Evolutionary conservation across 139 green algal species (phyloP).

Genomic region (Medakamo hakoo): DNA sequence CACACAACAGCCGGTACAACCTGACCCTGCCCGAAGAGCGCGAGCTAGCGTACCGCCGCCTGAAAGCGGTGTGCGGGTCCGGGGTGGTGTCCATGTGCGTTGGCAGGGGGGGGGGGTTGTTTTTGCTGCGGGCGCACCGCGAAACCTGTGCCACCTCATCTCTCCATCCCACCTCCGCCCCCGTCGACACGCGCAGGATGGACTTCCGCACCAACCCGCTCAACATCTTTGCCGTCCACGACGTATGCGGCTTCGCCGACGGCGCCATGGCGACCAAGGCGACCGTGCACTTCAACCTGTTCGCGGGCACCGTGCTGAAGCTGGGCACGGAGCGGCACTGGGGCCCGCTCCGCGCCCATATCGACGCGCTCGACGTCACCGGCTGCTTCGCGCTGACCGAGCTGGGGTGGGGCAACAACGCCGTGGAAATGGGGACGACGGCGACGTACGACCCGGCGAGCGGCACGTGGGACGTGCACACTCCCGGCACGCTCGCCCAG

Average conservation of each 20-base stretch:
- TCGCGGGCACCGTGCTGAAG: slow-evolving; percentile 77
- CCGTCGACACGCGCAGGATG: too few relatives aligned
- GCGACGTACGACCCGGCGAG: slow-evolving; percentile 40
- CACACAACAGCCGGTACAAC: slow-evolving; percentile 34
- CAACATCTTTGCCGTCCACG: slow-evolving; percentile 78
- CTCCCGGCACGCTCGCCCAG: slow-evolving; percentile 47
- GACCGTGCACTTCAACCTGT: slow-evolving; percentile 82
- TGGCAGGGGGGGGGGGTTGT: too few relatives aligned
- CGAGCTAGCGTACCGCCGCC: slow-evolving; percentile 56
- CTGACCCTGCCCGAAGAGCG: slow-evolving; percentile 60
- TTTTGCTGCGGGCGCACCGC: too few relatives aligned
- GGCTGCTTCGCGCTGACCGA: slow-evolving; percentile 88
- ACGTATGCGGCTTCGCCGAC: slow-evolving; percentile 55
- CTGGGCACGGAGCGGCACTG: slow-evolving; percentile 64
- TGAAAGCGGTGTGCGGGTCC: slow-evolving; percentile 51
- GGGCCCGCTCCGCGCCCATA: slow-evolving; percentile 41
- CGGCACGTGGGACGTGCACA: slow-evolving; percentile 53
- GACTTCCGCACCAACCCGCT: slow-evolving; percentile 34
- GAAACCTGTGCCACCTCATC: too few relatives aligned
- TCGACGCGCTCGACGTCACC: slow-evolving; percentile 50
- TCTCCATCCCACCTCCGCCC: too few relatives aligned
- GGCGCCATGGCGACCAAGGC: slow-evolving; percentile 74
- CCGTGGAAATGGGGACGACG: slow-evolving; percentile 83
- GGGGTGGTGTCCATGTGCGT: slow-evolving; percentile 60
- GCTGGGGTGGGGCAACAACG: slow-evolving; percentile 85